These are phyloP conservation scores for Ogataea trehaloabstinens DNA, from an alignment of 805 yeast genomes.

Conservation along the genomic window DNA sequence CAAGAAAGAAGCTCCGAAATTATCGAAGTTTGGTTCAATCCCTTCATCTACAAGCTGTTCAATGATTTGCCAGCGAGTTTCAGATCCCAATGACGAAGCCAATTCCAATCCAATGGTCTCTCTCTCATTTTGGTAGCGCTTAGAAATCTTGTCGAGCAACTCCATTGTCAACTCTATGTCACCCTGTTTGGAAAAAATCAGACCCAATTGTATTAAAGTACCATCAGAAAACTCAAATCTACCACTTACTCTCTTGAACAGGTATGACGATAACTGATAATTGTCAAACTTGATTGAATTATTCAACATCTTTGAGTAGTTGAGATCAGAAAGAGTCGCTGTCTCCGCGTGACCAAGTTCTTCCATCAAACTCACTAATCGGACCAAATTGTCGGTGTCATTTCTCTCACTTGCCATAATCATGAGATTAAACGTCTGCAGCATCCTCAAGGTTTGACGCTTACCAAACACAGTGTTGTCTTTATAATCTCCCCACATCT, in stretches of 20 bases:
- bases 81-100: constrained; percentile 7
- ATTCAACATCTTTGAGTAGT: constrained; percentile 13
- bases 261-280: constrained; percentile 2
- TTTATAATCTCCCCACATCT: constrained; percentile 4
- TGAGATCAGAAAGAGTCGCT: constrained; percentile 5
- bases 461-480: not conserved
- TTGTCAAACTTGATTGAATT: constrained; percentile 10
- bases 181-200: constrained; percentile 6
- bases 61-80: constrained; percentile 9
- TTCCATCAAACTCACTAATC: constrained; percentile 10
- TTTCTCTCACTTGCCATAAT: constrained; percentile 18
- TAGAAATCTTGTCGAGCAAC: constrained; percentile 7
- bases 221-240: constrained; percentile 10
- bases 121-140: constrained; percentile 3
- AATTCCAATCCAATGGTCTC: constrained; percentile 7
- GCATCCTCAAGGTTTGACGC: constrained; percentile 1
- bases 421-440: constrained; percentile 17
- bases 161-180: constrained; percentile 12
- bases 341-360: not conserved
- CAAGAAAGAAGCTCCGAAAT: constrained; percentile 5
- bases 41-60: constrained; percentile 7
- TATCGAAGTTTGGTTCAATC: not conserved
- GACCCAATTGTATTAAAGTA: constrained; percentile 5
- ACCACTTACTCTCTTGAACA: constrained; percentile 4
- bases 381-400: constrained; percentile 19